These are phyloP conservation scores for Paramecium sexaurelia DNA, from an alignment of 73 alveolate genomes.

Conservation along the genomic window DNA sequence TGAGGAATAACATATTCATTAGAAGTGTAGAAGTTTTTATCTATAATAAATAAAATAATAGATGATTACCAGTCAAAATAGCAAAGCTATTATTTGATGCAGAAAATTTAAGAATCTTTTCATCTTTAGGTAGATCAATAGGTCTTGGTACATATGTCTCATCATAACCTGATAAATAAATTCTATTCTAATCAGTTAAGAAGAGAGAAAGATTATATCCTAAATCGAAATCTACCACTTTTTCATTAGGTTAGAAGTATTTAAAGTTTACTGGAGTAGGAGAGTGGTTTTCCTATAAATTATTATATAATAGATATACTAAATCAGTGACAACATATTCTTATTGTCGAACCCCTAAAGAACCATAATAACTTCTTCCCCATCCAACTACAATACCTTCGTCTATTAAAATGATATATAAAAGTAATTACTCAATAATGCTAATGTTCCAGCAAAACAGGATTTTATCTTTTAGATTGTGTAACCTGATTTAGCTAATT, in stretches of 20 bases:
- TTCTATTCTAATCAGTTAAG: constrained; percentile 50
- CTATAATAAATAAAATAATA: neutral
- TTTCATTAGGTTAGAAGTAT: constrained; percentile 1
- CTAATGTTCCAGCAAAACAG: constrained; percentile 8
- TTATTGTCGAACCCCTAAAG: constrained; percentile 37
- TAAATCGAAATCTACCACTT: constrained; percentile 40
- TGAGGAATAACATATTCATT: neutral
- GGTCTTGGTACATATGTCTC: constrained; percentile 12
- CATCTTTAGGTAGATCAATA: neutral
- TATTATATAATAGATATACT: neutral
- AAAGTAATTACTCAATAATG: neutral
- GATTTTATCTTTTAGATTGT: constrained; percentile 32
- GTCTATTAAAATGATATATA: neutral
- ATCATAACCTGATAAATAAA: constrained; percentile 5
- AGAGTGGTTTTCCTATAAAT: neutral
- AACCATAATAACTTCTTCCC: constrained; percentile 51
- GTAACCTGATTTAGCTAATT: neutral
- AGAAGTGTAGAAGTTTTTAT: constrained; percentile 20
- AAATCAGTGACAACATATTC: constrained; percentile 54
- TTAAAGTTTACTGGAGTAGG: constrained; percentile 3
- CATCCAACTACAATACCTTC: constrained; percentile 32
- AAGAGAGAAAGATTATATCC: constrained; percentile 40
- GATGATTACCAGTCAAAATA: neutral
- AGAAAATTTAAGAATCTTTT: neutral
- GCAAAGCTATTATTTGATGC: constrained; percentile 44